Conservation (phyloP, 495 filamentous ascomycete species). For the Friedmanniomyces simplex region DNA sequence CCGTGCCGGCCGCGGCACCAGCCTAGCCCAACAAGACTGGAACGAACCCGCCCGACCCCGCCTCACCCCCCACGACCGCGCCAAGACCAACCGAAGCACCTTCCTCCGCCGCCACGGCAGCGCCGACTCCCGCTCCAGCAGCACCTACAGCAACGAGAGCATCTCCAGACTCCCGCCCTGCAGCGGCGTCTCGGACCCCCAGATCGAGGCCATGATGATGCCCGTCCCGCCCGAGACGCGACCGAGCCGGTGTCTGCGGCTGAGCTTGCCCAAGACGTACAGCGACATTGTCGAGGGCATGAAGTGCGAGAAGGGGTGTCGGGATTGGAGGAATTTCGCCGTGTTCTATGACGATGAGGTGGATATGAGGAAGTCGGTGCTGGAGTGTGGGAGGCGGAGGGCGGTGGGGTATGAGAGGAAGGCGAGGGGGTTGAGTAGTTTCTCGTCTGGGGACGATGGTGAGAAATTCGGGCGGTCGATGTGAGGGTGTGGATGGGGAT, state of each 20-base stretch:
- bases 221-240: slow-evolving; percentile 5
- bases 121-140: slow-evolving; percentile 12
- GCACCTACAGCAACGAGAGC: slow-evolving; percentile 17
- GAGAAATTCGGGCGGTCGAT: not conserved
- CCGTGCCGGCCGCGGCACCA: slow-evolving; percentile 3
- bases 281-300: slow-evolving; percentile 13
- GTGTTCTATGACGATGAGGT: slow-evolving; percentile 19
- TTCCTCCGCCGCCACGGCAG: slow-evolving; percentile 6
- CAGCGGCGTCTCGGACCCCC: slow-evolving; percentile 10
- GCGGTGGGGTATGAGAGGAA: slow-evolving; percentile 4
- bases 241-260: slow-evolving; percentile 13
- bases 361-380: slow-evolving; percentile 11
- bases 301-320: slow-evolving; percentile 13
- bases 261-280: slow-evolving; percentile 17
- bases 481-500: not conserved
- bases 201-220: slow-evolving; percentile 23
- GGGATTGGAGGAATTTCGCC: slow-evolving; percentile 21
- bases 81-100: slow-evolving; percentile 1
- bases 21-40: not conserved
- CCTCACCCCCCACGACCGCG: not conserved
- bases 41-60: not conserved
- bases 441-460: not conserved
- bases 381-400: not conserved
- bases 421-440: not conserved
- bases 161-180: slow-evolving; percentile 18